These are phyloP conservation scores for Neotropicomus parvogracilis DNA, from an alignment of 1,284 basidiomycete genomes.

Conservation along the genomic window DNA sequence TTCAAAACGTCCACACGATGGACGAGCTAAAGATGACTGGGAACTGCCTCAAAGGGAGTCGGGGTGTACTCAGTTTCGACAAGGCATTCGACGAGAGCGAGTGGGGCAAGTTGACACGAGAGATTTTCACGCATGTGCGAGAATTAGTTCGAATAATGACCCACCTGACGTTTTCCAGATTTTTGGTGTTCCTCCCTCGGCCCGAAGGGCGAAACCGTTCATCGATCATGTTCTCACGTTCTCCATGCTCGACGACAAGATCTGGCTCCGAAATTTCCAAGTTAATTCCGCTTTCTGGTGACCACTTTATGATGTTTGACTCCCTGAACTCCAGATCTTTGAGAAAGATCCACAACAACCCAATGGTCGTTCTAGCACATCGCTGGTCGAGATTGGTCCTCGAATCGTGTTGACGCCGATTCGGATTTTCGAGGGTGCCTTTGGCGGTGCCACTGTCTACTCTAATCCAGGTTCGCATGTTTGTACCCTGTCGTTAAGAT, in stretches of 20 bases:
- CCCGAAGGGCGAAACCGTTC: conserved; percentile 93
- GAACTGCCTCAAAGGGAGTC: conserved; percentile 94
- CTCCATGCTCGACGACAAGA: conserved; percentile 92
- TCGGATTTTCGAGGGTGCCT: conserved; percentile 96
- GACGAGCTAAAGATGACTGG: conserved; percentile 99
- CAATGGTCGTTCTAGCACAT: conserved; percentile 71
- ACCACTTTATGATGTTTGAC: background rate
- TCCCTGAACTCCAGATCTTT: conserved; percentile 50
- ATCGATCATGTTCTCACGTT: conserved; percentile 97
- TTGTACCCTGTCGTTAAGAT: background rate
- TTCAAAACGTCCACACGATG: conserved; percentile 99
- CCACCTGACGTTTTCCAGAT: conserved; percentile 54
- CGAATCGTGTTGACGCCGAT: conserved; percentile 97
- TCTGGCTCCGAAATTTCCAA: conserved; percentile 99
- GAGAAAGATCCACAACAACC: conserved; percentile 78
- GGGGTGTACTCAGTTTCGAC: conserved; percentile 93
- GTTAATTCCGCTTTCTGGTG: conserved; percentile 38
- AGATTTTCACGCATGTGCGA: conserved; percentile 93
- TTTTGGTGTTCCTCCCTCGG: conserved; percentile 89
- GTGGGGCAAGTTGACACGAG: conserved; percentile 89
- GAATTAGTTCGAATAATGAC: background rate
- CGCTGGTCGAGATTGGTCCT: conserved; percentile 92
- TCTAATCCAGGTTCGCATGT: conserved; percentile 81
- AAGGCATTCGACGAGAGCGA: conserved; percentile 85
- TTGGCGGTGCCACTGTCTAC: conserved; percentile 92